Conservation (phyloP, 2,329 filamentous ascomycete genomes). For the Nemania sp. region DNA sequence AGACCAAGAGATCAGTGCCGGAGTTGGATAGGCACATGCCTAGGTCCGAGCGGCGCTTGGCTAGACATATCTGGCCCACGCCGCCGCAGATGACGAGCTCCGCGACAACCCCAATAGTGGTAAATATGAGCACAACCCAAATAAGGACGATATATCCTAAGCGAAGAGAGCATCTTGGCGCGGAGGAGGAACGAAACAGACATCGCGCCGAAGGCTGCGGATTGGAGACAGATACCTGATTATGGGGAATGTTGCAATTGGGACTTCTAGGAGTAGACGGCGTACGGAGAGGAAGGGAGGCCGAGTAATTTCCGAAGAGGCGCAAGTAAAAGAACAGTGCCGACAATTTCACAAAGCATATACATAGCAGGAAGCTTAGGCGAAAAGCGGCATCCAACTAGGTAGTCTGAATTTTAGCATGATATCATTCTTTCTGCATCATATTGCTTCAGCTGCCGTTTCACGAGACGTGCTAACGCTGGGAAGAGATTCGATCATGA, state of each 20-base stretch:
- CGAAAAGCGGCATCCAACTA: slow-evolving; percentile 40
- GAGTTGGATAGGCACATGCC: slow-evolving; percentile 46
- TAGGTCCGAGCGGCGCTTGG: slow-evolving; percentile 36
- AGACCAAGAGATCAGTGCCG: slow-evolving; percentile 49
- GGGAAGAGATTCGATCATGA: neutral
- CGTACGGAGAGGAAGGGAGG: too few relatives aligned
- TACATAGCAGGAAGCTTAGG: slow-evolving; percentile 37
- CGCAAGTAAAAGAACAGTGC: slow-evolving; percentile 42
- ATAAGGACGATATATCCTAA: slow-evolving; percentile 26
- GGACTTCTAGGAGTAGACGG: too few relatives aligned
- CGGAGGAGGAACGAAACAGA: neutral
- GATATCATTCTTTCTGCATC: neutral
- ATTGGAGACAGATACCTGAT: too few relatives aligned
- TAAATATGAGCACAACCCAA: slow-evolving; percentile 27
- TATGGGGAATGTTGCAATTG: too few relatives aligned
- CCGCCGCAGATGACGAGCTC: slow-evolving; percentile 24
- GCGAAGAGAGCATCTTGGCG: neutral
- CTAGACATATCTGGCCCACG: slow-evolving; percentile 29
- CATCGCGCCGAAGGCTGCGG: too few relatives aligned
- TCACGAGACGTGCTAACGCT: neutral
- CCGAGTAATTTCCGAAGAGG: slow-evolving; percentile 32
- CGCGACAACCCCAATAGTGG: slow-evolving; percentile 18
- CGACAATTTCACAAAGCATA: slow-evolving; percentile 42
- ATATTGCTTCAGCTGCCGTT: neutral
- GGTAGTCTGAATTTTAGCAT: slow-evolving; percentile 15